These are phyloP conservation scores for Boletus rubescentipes DNA, from an alignment of 768 basidiomycete genomes.

Conservation along the genomic window DNA sequence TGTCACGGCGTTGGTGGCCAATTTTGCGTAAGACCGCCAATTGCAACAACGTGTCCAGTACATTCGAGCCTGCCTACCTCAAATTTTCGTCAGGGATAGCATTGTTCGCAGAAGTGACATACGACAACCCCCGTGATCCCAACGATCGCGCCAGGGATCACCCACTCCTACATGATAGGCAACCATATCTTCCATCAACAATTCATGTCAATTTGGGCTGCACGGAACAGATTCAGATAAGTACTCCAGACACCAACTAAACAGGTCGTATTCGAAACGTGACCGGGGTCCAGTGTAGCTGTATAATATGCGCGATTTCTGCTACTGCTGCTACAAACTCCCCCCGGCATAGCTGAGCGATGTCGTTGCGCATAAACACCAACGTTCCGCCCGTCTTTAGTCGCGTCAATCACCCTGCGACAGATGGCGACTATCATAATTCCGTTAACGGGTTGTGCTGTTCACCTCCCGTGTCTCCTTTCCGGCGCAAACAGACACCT, in stretches of 20 bases:
- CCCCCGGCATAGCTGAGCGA: constrained; percentile 17
- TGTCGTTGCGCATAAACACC: constrained; percentile 33
- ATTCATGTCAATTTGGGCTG: constrained; percentile 17
- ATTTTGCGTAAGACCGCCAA: constrained; percentile 15
- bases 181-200: constrained; percentile 7
- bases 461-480: constrained; percentile 23
- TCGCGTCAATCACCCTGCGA: constrained; percentile 19
- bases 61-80: background rate
- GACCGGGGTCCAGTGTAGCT: constrained; percentile 13
- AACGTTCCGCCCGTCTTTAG: constrained; percentile 23
- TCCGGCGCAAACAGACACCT: constrained; percentile 25
- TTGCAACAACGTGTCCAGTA: constrained; percentile 16
- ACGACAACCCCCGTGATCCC: constrained; percentile 3
- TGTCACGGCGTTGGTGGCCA: constrained; percentile 7
- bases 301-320: constrained; percentile 23
- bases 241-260: constrained; percentile 8
- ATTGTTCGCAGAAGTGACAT: constrained; percentile 4
- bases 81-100: constrained; percentile 3
- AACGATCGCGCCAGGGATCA: constrained; percentile 21
- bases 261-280: constrained; percentile 27
- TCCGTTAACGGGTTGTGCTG: constrained; percentile 12
- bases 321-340: background rate
- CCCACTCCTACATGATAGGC: constrained; percentile 16
- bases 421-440: constrained; percentile 13
- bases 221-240: constrained; percentile 9